Evolutionary conservation across 345 rosid genomes (phyloP).

Genomic region (Lagerstroemia speciosa): DNA sequence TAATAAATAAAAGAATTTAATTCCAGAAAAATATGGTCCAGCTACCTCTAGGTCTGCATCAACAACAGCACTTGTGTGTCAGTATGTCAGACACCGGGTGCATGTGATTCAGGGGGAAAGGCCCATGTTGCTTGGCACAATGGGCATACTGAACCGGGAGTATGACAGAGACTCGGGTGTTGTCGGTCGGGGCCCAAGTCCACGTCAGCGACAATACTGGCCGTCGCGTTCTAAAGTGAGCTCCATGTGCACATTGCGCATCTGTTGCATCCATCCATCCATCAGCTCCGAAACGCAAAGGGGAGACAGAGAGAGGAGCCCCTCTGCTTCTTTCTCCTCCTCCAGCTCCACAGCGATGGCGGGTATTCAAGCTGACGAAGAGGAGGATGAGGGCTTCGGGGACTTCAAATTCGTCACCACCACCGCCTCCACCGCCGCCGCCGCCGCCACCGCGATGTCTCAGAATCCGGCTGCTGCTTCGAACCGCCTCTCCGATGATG

Average conservation of each 20-base stretch:
- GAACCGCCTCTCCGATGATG: constrained; percentile 29
- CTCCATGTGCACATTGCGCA: background rate
- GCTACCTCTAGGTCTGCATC: background rate
- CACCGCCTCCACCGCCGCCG: constrained; percentile 20
- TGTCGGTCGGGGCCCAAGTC: background rate
- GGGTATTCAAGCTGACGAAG: constrained; percentile 19
- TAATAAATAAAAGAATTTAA: too few relatives aligned
- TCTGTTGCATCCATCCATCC: background rate
- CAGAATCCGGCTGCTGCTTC: constrained; percentile 11
- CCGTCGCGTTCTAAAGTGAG: background rate
- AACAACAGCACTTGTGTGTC: background rate
- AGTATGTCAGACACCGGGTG: background rate
- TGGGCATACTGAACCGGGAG: background rate
- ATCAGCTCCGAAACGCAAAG: background rate
- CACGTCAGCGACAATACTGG: background rate
- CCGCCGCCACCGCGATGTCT: constrained; percentile 24
- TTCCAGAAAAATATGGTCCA: background rate
- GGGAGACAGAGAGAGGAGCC: background rate
- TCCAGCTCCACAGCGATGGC: constrained; percentile 7
- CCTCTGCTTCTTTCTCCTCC: background rate
- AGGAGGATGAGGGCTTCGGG: constrained; percentile 42
- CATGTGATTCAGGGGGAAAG: background rate
- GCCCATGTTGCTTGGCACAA: too few relatives aligned
- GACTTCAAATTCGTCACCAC: constrained; percentile 34
- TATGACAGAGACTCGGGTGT: background rate